Evolutionary conservation across 108 stramenopile species (phyloP).

Genomic region (Aurantiochytrium sp.): DNA sequence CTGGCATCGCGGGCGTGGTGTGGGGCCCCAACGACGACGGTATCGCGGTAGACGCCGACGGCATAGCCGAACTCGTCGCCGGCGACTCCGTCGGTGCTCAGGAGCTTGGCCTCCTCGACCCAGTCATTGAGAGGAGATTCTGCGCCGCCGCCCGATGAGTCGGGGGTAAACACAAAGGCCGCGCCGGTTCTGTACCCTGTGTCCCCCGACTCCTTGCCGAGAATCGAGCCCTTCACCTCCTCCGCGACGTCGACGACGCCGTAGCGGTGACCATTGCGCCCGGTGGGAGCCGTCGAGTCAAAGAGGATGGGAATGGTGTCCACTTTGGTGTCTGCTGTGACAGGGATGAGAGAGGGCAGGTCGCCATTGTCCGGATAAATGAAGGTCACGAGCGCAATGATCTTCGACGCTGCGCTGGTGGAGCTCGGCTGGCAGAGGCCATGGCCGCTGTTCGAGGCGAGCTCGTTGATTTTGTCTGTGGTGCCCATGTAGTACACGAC

Average conservation of each 20-base stretch:
- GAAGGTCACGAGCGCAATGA: constrained; percentile 17
- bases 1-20: neutral
- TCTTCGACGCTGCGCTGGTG: neutral
- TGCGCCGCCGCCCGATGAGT: neutral
- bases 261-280: neutral
- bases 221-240: neutral
- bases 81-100: neutral
- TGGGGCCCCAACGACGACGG: constrained; percentile 24
- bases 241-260: neutral
- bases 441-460: neutral
- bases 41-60: neutral
- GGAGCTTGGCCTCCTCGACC: neutral
- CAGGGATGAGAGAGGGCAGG: neutral
- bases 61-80: neutral
- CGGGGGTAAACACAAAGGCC: neutral
- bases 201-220: neutral
- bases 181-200: neutral
- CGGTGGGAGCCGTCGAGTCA: neutral
- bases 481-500: neutral
- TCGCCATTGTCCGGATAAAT: constrained; percentile 17
- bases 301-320: neutral
- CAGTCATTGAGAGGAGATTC: neutral
- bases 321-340: neutral
- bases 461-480: neutral
- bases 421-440: constrained; percentile 1